phyloP scores from a whole-genome alignment of 208 protist species.

The Leishmania tarentolae region DNA sequence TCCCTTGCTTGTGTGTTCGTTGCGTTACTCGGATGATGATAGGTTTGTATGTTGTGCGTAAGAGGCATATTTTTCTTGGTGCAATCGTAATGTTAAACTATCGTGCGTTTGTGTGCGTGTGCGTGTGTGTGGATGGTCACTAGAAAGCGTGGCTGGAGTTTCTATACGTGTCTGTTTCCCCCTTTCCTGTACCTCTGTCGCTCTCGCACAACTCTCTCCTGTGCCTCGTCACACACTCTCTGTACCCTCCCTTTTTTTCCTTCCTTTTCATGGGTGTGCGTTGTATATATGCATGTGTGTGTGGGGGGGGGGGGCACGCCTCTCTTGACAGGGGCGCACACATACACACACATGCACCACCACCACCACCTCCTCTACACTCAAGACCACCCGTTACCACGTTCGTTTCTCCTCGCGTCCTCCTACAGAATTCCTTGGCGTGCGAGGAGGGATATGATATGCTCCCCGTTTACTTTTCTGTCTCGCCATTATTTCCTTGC shows the following conservation, averaged over 20 bases:
- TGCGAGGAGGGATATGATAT: background rate
- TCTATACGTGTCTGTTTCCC: background rate
- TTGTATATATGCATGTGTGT: background rate
- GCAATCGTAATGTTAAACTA: background rate
- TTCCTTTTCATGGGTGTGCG: background rate
- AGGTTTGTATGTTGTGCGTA: background rate
- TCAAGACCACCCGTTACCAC: background rate
- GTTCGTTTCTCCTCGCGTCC: background rate
- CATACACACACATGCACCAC: background rate
- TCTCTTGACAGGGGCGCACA: background rate
- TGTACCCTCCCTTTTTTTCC: background rate
- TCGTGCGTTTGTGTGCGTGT: background rate
- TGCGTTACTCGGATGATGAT: no score
- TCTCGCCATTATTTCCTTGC: background rate
- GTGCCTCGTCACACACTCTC: background rate
- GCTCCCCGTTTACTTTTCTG: background rate
- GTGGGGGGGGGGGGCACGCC: background rate
- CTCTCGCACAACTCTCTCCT: background rate
- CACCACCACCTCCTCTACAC: no score
- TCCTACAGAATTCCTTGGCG: background rate
- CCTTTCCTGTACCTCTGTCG: background rate
- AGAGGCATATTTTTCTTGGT: background rate
- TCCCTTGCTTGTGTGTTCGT: background rate
- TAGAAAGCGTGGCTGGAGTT: background rate
- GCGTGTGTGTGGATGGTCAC: background rate